phyloP scores from a whole-genome alignment of 495 filamentous ascomycete species.

The Xylaria acuta region DNA sequence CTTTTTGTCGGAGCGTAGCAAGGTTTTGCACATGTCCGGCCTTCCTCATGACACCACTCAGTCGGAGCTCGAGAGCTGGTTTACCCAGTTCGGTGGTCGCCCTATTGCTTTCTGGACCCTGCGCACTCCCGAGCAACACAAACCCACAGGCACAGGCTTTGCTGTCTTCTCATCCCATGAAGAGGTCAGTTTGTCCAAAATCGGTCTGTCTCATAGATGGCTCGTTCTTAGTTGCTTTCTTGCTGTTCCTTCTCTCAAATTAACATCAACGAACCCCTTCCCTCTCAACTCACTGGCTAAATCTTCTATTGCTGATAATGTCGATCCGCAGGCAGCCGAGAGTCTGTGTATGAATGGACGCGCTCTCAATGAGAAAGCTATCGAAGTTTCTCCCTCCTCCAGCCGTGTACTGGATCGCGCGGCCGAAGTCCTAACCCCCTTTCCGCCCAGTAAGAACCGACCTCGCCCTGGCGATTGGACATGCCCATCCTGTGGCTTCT shows the following conservation, averaged over 20 bases:
- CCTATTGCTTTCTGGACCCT: constrained; percentile 99
- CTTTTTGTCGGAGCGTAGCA: constrained; percentile 92
- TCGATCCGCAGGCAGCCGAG: constrained; percentile 74
- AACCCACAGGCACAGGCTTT: constrained; percentile 96
- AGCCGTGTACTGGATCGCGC: constrained; percentile 94
- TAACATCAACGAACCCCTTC: background rate
- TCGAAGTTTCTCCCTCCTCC: constrained; percentile 96
- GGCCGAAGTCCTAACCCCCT: constrained; percentile 91
- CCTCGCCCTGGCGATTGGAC: constrained; percentile 98
- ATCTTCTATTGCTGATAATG: constrained; percentile 26
- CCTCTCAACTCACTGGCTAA: constrained; percentile 20
- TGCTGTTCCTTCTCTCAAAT: background rate
- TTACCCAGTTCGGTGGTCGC: constrained; percentile 96
- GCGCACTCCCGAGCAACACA: constrained; percentile 96
- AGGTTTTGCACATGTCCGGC: constrained; percentile 96
- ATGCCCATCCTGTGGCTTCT: constrained; percentile 91
- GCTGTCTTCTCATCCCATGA: constrained; percentile 98
- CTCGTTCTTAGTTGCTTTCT: background rate
- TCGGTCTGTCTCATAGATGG: background rate
- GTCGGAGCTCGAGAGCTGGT: constrained; percentile 98
- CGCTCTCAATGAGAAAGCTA: constrained; percentile 96
- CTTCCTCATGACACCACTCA: constrained; percentile 98
- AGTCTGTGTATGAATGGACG: constrained; percentile 99
- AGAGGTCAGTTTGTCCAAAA: constrained; percentile 71
- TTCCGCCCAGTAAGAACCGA: constrained; percentile 97